Base-by-base conservation (phyloP, 192 early-diverging fungal genomes). In the Dispira simplex region DNA sequence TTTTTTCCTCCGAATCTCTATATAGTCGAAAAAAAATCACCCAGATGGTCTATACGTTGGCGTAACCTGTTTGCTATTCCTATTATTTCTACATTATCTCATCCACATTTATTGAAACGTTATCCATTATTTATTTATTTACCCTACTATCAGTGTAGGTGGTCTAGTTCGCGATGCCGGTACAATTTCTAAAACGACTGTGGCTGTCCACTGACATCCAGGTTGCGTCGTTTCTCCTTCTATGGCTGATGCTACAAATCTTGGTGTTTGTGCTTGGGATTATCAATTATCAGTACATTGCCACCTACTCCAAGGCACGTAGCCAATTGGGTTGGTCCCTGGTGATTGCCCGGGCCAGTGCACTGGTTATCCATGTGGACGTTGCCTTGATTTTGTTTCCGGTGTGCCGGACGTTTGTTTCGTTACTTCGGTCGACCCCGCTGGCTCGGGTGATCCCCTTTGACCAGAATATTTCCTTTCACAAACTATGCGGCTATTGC, bases 401-500 rank as follows among this genome's bases (percentile, higher is more conserved):
- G 8, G 82, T 93, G 10, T 92, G 90, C 73, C 73, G 88, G 8
- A 93, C 86, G 48, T 67, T 89, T 27, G 85, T 93, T 26, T 90
- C 89, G 60, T 75, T 78, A 66, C 69, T 91, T 18, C 77, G 90
- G 18, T 78, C 77, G 1, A 90, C 90, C 25, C 83, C 86, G 60
- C 72, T 91, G 46, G 83, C 79, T 63, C 73, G 81, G n/a, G 75
- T 88, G 45, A 79, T 93, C 13, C 90, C 89, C 10, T 90, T 91
- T 67, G 90, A 92, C 73, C 84, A 89, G 66, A 89, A 86, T 65
- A 80, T 88, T 63, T 73, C 84, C 51, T 90, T 92, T 66, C 88
- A 91, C 73, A 89, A 88, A 71, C 70, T 79, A 13, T 80, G 92
- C 46, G 90, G 81, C n/a, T 90, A 81, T 75, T 86, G 79, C 16